Conservation (phyloP, 2,329 filamentous ascomycete species). For the Bertia moriformis region DNA sequence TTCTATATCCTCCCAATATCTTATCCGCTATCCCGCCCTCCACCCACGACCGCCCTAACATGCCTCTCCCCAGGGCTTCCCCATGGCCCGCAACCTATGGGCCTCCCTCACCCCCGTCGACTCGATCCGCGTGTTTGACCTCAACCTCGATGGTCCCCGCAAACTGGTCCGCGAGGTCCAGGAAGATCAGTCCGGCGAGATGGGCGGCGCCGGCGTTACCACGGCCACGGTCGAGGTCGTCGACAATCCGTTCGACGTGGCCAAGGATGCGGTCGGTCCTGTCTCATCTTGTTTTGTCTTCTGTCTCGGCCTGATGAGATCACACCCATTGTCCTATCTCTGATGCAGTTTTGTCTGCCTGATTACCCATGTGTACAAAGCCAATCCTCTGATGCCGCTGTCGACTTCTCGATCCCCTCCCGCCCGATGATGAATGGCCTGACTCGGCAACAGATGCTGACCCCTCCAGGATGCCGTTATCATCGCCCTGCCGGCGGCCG, state of each 20-base stretch:
- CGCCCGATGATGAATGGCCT: constrained; percentile 1
- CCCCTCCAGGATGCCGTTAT: constrained; percentile 68
- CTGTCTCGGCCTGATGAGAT: too few species aligned
- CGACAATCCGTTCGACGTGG: constrained; percentile 28
- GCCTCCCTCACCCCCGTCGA: constrained; percentile 35
- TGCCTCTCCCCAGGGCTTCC: constrained; percentile 37
- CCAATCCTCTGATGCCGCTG: constrained; percentile 56
- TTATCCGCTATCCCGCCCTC: background rate
- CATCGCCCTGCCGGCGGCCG: constrained; percentile 76
- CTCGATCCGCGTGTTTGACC: constrained; percentile 37
- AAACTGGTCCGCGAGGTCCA: constrained; percentile 30
- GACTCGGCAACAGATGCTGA: constrained; percentile 7
- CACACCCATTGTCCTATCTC: constrained; percentile 31
- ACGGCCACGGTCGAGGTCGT: constrained; percentile 30
- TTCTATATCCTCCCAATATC: background rate
- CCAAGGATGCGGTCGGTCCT: constrained; percentile 33
- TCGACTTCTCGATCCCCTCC: constrained; percentile 3
- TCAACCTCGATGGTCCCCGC: constrained; percentile 32
- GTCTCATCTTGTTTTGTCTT: constrained; percentile 1
- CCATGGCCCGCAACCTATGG: constrained; percentile 49
- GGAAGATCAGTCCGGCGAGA: constrained; percentile 19
- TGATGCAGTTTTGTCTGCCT: constrained; percentile 45
- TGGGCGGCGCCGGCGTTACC: too few species aligned
- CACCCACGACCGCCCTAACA: constrained; percentile 2
- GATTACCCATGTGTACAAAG: constrained; percentile 50